Percentiles rank a stretch among this genome's conserved stretches.
These are phyloP conservation scores for Ogataea salicorniae DNA, from an alignment of 805 yeast genomes.

Conservation along the genomic window DNA sequence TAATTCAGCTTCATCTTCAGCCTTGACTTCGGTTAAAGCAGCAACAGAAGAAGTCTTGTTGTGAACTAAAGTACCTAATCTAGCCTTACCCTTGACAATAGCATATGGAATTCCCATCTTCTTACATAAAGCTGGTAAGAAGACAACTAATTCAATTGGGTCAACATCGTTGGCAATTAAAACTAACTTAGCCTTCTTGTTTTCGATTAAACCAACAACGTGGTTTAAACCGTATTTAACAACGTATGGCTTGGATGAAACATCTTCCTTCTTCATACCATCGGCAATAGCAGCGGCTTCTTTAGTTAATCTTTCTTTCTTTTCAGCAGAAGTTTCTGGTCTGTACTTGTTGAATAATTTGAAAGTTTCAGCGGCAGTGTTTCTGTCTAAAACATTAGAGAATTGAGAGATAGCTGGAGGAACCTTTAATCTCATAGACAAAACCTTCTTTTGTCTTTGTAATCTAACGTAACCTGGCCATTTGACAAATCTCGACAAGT, in stretches of 20 bases:
- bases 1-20: slow-evolving; percentile 93
- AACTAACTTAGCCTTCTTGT: slow-evolving; percentile 97
- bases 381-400: slow-evolving; percentile 94
- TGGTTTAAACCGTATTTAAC: slow-evolving; percentile 99
- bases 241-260: slow-evolving; percentile 92
- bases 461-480: slow-evolving; percentile 99
- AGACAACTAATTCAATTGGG: slow-evolving; percentile 96
- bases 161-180: slow-evolving; percentile 98
- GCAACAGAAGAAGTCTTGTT: slow-evolving; percentile 96
- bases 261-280: slow-evolving; percentile 96
- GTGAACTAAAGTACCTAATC: slow-evolving; percentile 97
- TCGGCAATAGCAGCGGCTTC: slow-evolving; percentile 99
- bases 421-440: slow-evolving; percentile 93
- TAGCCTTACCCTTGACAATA: slow-evolving; percentile 96
- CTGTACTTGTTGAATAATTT: slow-evolving; percentile 98
- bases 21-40: slow-evolving; percentile 90
- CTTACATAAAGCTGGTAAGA: slow-evolving; percentile 98
- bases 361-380: slow-evolving; percentile 96
- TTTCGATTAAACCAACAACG: slow-evolving; percentile 94
- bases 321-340: slow-evolving; percentile 96
- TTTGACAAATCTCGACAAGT: slow-evolving; percentile 94
- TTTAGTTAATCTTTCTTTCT: slow-evolving; percentile 98
- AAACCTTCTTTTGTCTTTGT: slow-evolving; percentile 98
- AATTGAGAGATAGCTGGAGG: slow-evolving; percentile 98
- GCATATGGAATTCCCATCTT: slow-evolving; percentile 99